Evolutionary conservation across 2,329 filamentous ascomycete species (phyloP).

Genomic region (Aspergillus terreus): DNA sequence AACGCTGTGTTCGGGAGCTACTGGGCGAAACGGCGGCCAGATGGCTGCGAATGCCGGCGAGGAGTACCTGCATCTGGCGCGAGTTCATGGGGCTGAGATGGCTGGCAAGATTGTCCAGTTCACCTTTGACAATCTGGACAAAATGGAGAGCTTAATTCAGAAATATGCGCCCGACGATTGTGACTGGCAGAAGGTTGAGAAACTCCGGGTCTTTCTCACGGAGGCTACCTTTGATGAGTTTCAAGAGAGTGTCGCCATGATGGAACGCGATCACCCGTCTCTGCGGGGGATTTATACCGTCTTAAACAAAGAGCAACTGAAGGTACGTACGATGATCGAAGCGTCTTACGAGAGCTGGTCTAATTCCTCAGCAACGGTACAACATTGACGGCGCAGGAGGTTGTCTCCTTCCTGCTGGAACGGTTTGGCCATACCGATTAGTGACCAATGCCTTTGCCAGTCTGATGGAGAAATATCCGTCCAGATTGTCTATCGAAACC

Average conservation of each 20-base stretch:
- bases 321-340: not conserved
- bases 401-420: slow-evolving; percentile 27
- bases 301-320: slow-evolving; percentile 10
- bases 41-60: slow-evolving; percentile 25
- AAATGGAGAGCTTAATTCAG: slow-evolving; percentile 34
- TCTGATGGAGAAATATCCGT: slow-evolving; percentile 20
- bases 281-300: slow-evolving; percentile 23
- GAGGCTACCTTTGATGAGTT: slow-evolving; percentile 17
- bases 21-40: slow-evolving; percentile 37
- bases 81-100: slow-evolving; percentile 20
- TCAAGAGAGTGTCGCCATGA: slow-evolving; percentile 14
- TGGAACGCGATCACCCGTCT: slow-evolving; percentile 21
- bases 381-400: slow-evolving; percentile 22
- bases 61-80: slow-evolving; percentile 20
- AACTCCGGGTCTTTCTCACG: slow-evolving; percentile 24
- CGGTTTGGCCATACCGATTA: slow-evolving; percentile 36
- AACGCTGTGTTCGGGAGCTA: slow-evolving; percentile 34
- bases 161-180: slow-evolving; percentile 27
- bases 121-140: slow-evolving; percentile 34
- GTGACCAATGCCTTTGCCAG: slow-evolving; percentile 25
- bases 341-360: not conserved
- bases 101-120: slow-evolving; percentile 38
- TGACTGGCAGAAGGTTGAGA: slow-evolving; percentile 21
- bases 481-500: slow-evolving; percentile 28
- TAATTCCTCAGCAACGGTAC: not conserved